Base-by-base conservation (phyloP, 805 yeast genomes). In the Myxozyma neglecta region DNA sequence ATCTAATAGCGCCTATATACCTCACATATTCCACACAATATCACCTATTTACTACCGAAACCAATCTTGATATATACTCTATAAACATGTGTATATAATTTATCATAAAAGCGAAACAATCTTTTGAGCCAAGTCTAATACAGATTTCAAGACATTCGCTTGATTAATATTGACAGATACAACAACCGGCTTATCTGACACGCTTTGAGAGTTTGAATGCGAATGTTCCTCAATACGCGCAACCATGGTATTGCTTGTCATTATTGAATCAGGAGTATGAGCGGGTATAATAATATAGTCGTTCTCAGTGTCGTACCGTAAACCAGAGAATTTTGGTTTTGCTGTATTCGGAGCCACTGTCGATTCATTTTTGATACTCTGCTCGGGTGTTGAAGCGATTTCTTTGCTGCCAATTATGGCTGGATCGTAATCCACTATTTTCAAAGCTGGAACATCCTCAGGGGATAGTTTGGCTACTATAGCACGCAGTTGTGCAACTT, bases 401-500 rank as follows among this genome's bases (percentile, higher is more conserved):
- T 40, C 45, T 3, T 32, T 24, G 14, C 29, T 11, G 13, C 18
- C 9, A 42, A 42, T 14, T 5, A 36, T 3, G 2, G 52, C 13
- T n/a, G 56, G 9, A 18, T 34, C 35, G 36, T 20, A 54, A 14
- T 54, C 43, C 11, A 45, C 51, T 20, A 57, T 57, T 29, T 52
- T 52, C 49, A 57, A 14, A 10, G 48, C 16, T 11, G 14, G 13
- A n/a, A 35, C 18, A 35, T 54, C 46, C n/a, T 53, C 51, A 7
- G 65, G 60, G 8, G 60, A 39, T 24, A 62, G 7, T 18, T 49
- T 39, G 1, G 63, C 53, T 11, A 63, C 24, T 14, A 56, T 36
- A 3, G 46, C 50, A 24, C 45, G 39, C 61, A 87, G 72, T 64
- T 79, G 80, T 51, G 80, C 85, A 50, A 89, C 85, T 69, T 89